A percentile compares a stretch with the other conserved stretches of the same genome.
Conservation (phyloP, 1,284 basidiomycete genomes). For the Apiotrichum mycotoxinovorans region DNA sequence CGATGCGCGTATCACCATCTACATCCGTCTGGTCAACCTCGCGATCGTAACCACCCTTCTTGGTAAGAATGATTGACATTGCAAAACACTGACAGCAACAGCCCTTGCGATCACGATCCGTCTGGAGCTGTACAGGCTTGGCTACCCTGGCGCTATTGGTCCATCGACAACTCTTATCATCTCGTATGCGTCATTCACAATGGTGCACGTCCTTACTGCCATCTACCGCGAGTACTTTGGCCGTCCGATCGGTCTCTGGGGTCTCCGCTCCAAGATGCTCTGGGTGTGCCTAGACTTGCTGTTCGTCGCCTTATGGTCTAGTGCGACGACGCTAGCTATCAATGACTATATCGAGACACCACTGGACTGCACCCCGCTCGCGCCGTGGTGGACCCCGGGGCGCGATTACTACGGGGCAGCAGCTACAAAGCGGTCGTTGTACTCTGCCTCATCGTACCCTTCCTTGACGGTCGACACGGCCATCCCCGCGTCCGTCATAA, state of each 20-base stretch:
- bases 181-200: slow-evolving; percentile 52
- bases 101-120: slow-evolving; percentile 52
- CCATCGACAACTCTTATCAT: slow-evolving; percentile 54
- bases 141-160: slow-evolving; percentile 53
- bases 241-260: slow-evolving; percentile 57
- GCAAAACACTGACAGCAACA: too few species aligned
- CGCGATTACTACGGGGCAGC: slow-evolving; percentile 8
- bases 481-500: slow-evolving; percentile 1
- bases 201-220: slow-evolving; percentile 53
- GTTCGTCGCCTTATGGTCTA: slow-evolving; percentile 52
- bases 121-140: slow-evolving; percentile 34
- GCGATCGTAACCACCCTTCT: slow-evolving; percentile 50
- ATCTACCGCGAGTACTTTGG: slow-evolving; percentile 56
- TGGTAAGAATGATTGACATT: too few species aligned
- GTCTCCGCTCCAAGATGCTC: slow-evolving; percentile 51
- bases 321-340: slow-evolving; percentile 51
- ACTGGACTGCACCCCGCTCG: slow-evolving; percentile 49
- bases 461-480: neutral
- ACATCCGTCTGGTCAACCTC: slow-evolving; percentile 54
- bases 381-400: slow-evolving; percentile 40
- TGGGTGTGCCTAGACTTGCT: slow-evolving; percentile 53
- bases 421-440: neutral
- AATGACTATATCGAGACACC: slow-evolving; percentile 58
- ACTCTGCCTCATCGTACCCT: too few species aligned
- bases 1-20: slow-evolving; percentile 54